phyloP scores from a whole-genome alignment of 1,284 basidiomycete species.

The Retiboletus flavoniger region DNA sequence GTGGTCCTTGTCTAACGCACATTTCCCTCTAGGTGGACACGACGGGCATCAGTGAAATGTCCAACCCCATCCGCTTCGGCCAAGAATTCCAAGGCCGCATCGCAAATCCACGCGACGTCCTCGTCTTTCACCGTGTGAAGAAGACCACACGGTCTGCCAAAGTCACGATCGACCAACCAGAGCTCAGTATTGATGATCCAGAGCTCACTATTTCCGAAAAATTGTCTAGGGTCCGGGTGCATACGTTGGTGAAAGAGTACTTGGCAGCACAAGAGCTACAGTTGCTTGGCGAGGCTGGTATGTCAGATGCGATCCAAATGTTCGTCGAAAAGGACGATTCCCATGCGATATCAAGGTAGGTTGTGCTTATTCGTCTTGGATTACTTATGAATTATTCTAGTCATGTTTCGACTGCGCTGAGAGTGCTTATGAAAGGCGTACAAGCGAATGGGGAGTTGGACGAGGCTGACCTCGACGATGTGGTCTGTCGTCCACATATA shows the following conservation, averaged over 20 bases:
- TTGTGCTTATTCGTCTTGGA: slow-evolving; percentile 14
- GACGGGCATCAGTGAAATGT: slow-evolving; percentile 83
- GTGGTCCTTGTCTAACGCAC: not conserved
- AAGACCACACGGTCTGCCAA: slow-evolving; percentile 47
- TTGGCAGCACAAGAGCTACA: slow-evolving; percentile 87
- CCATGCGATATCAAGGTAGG: slow-evolving; percentile 84
- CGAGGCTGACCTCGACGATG: slow-evolving; percentile 73
- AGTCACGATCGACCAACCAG: slow-evolving; percentile 65
- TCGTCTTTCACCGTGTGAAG: slow-evolving; percentile 87
- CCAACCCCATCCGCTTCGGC: slow-evolving; percentile 95
- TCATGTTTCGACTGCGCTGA: slow-evolving; percentile 67
- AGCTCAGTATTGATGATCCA: slow-evolving; percentile 74
- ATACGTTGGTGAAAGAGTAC: slow-evolving; percentile 84
- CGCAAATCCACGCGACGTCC: slow-evolving; percentile 92
- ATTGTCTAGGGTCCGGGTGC: slow-evolving; percentile 67
- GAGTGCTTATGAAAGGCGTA: slow-evolving; percentile 63
- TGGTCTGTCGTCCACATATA: slow-evolving; percentile 45
- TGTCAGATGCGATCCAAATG: slow-evolving; percentile 88
- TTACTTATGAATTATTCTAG: slow-evolving; percentile 38
- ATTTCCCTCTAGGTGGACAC: slow-evolving; percentile 72
- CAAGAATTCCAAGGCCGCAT: slow-evolving; percentile 91
- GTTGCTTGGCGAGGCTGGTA: slow-evolving; percentile 79
- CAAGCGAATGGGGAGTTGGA: slow-evolving; percentile 62
- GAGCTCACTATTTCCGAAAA: slow-evolving; percentile 64
- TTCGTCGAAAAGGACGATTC: slow-evolving; percentile 96